Evolutionary conservation across 176 grass and related monocot species (phyloP), one percentile per base, ranked within the genome.

Genomic region (Eremochloa ophiuroides): DNA sequence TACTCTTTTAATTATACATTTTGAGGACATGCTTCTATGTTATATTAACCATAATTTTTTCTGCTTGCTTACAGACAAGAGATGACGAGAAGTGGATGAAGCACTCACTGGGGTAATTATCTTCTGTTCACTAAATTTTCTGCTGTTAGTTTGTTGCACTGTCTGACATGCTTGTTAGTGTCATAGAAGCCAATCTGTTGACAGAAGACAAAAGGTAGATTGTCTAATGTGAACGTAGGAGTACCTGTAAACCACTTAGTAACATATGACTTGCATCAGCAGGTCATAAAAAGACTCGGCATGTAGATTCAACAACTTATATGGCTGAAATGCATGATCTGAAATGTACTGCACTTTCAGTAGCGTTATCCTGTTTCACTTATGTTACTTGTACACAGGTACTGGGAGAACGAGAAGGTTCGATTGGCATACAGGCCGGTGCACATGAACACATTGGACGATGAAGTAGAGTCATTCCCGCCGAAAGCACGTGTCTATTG

Each of bases 401-500:
- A 86, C 62, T 97, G 94, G 91, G 91, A 94, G 37, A 94, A 94
- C 35, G 91, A 85, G 58, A 94, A 92, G 82, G 94, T 97, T 73
- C 83, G 61, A 15, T 76, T 97, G 81, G 91, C 86, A 72, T 97
- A 94, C 63, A 80, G 91, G 80, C 91, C 94, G 11, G 91, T 97
- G 71, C 91, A 97, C 51, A 86, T 97, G 94, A 94, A 94, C 69
- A 93, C 94, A 74, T 65, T 97, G 81, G 94, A 97, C 17, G 82
- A 84, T 62, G 89, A 94, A 82, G 34, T 92, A 0, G 87, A 94
- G 79, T 86, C 91, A n/a, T 88, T 97, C 91, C 94, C 94, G 29
- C 94, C 94, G 11, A 94, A 97, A 86, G 91, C 89, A 1, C 89
- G 91, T 73, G 91, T 94, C 60, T 97, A 97, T 66, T 97, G 81